These are phyloP conservation scores for Penicillium mononematosum DNA, from an alignment of 495 filamentous ascomycete genomes.

Conservation along the genomic window DNA sequence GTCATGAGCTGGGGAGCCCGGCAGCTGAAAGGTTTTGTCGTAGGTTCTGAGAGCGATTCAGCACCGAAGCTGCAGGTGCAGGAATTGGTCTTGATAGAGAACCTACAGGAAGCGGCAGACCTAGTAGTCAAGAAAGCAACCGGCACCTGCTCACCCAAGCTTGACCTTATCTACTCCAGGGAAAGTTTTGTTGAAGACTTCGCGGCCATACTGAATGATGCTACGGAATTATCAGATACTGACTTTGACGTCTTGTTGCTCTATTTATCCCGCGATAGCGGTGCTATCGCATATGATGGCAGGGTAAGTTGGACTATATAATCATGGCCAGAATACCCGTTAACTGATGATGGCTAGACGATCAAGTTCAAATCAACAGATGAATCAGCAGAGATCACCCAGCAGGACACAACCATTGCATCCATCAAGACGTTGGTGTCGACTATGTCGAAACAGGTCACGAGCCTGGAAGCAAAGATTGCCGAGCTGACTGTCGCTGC, in stretches of 20 bases:
- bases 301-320: constrained; percentile 42
- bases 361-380: constrained; percentile 68
- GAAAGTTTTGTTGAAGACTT: constrained; percentile 62
- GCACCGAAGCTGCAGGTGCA: constrained; percentile 34
- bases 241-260: constrained; percentile 71
- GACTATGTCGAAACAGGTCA: constrained; percentile 62
- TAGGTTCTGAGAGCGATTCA: constrained; percentile 38
- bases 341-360: constrained; percentile 46
- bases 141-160: constrained; percentile 36
- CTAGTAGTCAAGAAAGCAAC: constrained; percentile 46
- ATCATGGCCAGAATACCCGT: constrained; percentile 5
- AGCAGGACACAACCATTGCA: constrained; percentile 77
- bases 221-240: constrained; percentile 55
- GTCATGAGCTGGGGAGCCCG: constrained; percentile 74
- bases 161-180: constrained; percentile 67
- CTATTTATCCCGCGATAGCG: constrained; percentile 70
- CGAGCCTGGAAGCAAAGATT: constrained; percentile 56
- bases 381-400: constrained; percentile 55
- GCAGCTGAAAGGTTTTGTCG: constrained; percentile 62
- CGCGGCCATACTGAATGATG: constrained; percentile 48
- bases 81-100: constrained; percentile 52
- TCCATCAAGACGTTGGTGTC: constrained; percentile 67
- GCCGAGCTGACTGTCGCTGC: constrained; percentile 52
- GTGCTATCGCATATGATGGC: constrained; percentile 62
- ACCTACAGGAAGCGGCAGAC: constrained; percentile 51